These are phyloP conservation scores for Helotiales sp. DNA, from an alignment of 2,329 filamentous ascomycete species.

Conservation along the genomic window DNA sequence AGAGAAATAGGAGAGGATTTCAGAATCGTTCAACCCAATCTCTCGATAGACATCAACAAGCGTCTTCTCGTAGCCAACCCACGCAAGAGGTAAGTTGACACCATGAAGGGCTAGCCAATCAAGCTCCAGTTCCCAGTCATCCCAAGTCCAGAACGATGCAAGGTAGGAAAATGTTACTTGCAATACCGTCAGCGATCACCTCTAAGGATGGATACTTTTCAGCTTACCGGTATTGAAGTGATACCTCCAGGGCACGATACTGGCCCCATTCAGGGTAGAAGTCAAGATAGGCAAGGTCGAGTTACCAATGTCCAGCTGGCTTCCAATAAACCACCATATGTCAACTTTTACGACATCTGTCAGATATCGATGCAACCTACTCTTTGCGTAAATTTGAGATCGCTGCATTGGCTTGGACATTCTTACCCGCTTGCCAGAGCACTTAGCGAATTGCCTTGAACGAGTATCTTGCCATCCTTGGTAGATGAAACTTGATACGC, in stretches of 20 bases:
- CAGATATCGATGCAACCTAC: conserved; percentile 43
- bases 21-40: conserved; percentile 43
- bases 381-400: neutral
- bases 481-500: conserved; percentile 24
- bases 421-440: conserved; percentile 37
- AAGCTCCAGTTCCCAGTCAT: conserved; percentile 52
- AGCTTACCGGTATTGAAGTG: conserved; percentile 49
- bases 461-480: conserved; percentile 30
- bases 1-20: conserved; percentile 48
- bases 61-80: conserved; percentile 52
- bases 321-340: conserved; percentile 49
- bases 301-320: conserved; percentile 38
- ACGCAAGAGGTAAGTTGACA: conserved; percentile 51
- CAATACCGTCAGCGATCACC: neutral
- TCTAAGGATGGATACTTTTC: neutral
- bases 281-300: conserved; percentile 34
- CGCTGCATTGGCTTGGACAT: neutral
- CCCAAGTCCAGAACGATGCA: conserved; percentile 51
- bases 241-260: conserved; percentile 47
- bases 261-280: conserved; percentile 39
- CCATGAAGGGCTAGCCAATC: conserved; percentile 54
- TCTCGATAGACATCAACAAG: conserved; percentile 48
- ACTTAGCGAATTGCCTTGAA: conserved; percentile 38
- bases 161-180: conserved; percentile 53
- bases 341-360: conserved; percentile 44